These are phyloP conservation scores for Trametes polyzona DNA, from an alignment of 1,284 basidiomycete species.

Conservation along the genomic window DNA sequence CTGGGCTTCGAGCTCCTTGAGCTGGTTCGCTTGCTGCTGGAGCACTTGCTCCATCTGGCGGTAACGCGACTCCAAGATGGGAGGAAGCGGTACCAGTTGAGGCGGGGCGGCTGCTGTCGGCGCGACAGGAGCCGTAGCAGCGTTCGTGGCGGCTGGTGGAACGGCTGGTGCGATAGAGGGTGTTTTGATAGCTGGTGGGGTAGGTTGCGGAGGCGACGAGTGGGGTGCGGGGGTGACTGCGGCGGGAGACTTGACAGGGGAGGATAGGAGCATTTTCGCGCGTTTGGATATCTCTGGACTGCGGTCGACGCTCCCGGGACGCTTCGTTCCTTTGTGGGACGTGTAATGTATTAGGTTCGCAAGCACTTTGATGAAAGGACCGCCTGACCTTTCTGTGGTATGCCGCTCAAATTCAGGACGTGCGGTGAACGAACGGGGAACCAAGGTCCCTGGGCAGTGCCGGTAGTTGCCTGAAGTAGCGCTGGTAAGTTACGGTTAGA, in stretches of 20 bases:
- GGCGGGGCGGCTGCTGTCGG: background rate
- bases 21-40: background rate
- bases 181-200: constrained; percentile 9
- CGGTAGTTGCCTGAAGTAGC: constrained; percentile 40
- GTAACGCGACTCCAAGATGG: background rate
- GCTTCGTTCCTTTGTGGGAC: constrained; percentile 20
- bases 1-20: background rate
- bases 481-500: background rate
- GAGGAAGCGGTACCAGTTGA: background rate
- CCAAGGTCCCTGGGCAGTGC: constrained; percentile 52
- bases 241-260: constrained; percentile 28
- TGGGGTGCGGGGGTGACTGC: constrained; percentile 7
- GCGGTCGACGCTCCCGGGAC: constrained; percentile 26
- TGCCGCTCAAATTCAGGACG: constrained; percentile 51
- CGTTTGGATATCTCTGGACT: constrained; percentile 34
- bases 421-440: constrained; percentile 54
- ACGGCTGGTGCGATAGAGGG: constrained; percentile 18
- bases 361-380: background rate
- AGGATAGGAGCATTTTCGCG: constrained; percentile 22
- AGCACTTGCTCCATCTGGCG: constrained; percentile 2
- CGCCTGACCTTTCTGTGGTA: constrained; percentile 45
- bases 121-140: background rate
- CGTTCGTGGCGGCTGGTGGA: constrained; percentile 6
- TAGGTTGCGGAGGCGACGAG: constrained; percentile 9
- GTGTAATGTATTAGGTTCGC: too few species aligned